Evolutionary conservation across 1,139 yeast genomes (phyloP).

Genomic region (Yamadazyma epiphylla): DNA sequence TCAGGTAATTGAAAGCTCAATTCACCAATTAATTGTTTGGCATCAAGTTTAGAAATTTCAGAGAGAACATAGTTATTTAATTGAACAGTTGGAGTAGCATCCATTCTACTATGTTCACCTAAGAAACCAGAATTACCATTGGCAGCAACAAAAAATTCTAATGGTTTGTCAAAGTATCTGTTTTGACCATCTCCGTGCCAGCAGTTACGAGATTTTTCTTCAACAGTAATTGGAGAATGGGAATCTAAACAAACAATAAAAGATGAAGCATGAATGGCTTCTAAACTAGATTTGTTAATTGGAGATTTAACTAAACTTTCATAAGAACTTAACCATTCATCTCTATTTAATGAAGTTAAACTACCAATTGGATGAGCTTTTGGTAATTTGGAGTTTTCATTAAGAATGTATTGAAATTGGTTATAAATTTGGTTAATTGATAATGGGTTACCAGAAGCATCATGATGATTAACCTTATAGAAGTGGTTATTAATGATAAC

Average conservation of each 20-base stretch:
- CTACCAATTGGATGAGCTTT: slow-evolving; percentile 63
- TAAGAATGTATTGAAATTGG: slow-evolving; percentile 58
- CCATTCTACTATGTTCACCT: slow-evolving; percentile 98
- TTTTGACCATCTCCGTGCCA: slow-evolving; percentile 96
- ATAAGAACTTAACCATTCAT: slow-evolving; percentile 69
- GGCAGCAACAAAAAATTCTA: slow-evolving; percentile 76
- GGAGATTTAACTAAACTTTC: slow-evolving; percentile 54
- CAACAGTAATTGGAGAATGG: slow-evolving; percentile 69
- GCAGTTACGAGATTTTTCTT: slow-evolving; percentile 79
- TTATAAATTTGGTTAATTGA: slow-evolving; percentile 61
- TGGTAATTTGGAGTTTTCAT: slow-evolving; percentile 37
- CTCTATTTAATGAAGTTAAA: slow-evolving; percentile 83
- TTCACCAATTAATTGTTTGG: slow-evolving; percentile 27
- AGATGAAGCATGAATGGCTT: slow-evolving; percentile 71
- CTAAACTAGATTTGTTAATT: slow-evolving; percentile 55
- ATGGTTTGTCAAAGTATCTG: slow-evolving; percentile 89
- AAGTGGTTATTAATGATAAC: slow-evolving; percentile 77
- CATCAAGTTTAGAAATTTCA: slow-evolving; percentile 48
- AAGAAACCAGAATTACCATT: slow-evolving; percentile 90
- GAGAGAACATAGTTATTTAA: slow-evolving; percentile 74
- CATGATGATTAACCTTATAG: slow-evolving; percentile 69
- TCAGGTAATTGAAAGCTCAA: slow-evolving; percentile 20
- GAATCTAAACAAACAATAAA: slow-evolving; percentile 81
- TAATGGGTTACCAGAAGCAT: slow-evolving; percentile 51
- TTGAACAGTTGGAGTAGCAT: slow-evolving; percentile 93